phyloP scores from a whole-genome alignment of 2,329 filamentous ascomycete genomes.

The Fusarium sp. region DNA sequence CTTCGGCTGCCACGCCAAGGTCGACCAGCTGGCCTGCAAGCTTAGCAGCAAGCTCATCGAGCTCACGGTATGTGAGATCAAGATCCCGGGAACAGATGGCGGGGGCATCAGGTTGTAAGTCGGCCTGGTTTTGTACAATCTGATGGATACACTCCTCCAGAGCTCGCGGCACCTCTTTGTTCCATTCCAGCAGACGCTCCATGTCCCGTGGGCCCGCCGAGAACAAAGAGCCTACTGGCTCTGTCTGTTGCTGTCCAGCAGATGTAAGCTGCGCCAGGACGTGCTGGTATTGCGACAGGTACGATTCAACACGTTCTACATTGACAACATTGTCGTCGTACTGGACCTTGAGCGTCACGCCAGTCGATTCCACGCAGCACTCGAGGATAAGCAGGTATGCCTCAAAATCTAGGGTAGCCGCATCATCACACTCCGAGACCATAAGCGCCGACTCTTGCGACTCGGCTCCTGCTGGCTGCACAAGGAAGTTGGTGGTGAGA shows the following conservation, averaged over 20 bases:
- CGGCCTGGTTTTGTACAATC: conserved; percentile 6
- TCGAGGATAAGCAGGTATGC: conserved; percentile 8
- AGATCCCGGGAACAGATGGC: conserved; percentile 4
- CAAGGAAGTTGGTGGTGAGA: conserved; percentile 5
- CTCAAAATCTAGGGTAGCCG: conserved; percentile 1
- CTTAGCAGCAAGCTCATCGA: background rate
- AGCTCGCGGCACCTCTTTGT: conserved; percentile 3
- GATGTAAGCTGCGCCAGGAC: conserved; percentile 7
- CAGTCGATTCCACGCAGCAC: conserved; percentile 11
- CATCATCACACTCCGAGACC: background rate
- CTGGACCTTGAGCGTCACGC: conserved; percentile 13
- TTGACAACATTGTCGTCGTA: conserved; percentile 10
- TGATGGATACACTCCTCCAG: conserved; percentile 4
- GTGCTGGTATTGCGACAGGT: conserved; percentile 5
- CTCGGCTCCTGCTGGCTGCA: background rate
- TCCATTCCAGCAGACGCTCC: conserved; percentile 11
- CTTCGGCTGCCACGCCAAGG: conserved; percentile 2
- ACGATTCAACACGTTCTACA: conserved; percentile 3
- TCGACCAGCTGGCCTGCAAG: conserved; percentile 1
- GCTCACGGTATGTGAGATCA: conserved; percentile 3
- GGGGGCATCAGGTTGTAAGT: conserved; percentile 7
- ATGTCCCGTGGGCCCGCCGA: conserved; percentile 6
- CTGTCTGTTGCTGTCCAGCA: conserved; percentile 3
- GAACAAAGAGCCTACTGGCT: conserved; percentile 5
- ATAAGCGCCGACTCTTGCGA: background rate